Evolutionary conservation across 1,284 basidiomycete genomes (phyloP).

Genomic region (Cutaneotrichosporon cavernicola): DNA sequence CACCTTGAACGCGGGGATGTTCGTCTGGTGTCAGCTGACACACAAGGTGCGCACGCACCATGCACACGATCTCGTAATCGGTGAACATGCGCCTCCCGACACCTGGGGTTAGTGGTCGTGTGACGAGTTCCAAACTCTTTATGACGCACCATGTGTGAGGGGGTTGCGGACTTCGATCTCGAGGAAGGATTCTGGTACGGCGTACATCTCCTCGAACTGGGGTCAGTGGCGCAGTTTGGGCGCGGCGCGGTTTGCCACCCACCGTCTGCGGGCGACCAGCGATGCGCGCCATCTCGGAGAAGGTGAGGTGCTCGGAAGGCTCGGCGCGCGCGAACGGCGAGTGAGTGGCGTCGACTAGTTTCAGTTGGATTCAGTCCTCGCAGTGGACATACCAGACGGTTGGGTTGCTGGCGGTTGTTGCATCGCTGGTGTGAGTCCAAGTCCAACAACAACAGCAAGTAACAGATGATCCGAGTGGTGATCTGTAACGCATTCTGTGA

Average conservation of each 20-base stretch:
- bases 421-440: conserved; percentile 11
- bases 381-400: conserved; percentile 10
- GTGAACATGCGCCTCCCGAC: conserved; percentile 98
- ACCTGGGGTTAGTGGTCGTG: conserved; percentile 57
- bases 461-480: neutral
- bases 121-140: neutral
- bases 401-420: conserved; percentile 13
- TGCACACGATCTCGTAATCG: conserved; percentile 97
- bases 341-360: conserved; percentile 48
- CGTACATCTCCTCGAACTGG: conserved; percentile 97
- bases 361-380: neutral
- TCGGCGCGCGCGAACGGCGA: conserved; percentile 70
- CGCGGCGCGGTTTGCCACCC: conserved; percentile 48
- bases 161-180: conserved; percentile 98
- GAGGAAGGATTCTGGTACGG: conserved; percentile 91
- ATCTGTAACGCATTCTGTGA: neutral
- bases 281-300: conserved; percentile 67
- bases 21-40: conserved; percentile 64
- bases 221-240: conserved; percentile 2
- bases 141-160: conserved; percentile 80
- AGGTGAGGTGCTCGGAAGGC: conserved; percentile 55
- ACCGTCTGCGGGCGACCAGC: conserved; percentile 77
- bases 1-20: conserved; percentile 98
- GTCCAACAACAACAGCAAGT: neutral
- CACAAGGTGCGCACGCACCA: conserved; percentile 60